phyloP scores from a whole-genome alignment of 163 green algal species.

The Chlamydomonas reinhardtii region DNA sequence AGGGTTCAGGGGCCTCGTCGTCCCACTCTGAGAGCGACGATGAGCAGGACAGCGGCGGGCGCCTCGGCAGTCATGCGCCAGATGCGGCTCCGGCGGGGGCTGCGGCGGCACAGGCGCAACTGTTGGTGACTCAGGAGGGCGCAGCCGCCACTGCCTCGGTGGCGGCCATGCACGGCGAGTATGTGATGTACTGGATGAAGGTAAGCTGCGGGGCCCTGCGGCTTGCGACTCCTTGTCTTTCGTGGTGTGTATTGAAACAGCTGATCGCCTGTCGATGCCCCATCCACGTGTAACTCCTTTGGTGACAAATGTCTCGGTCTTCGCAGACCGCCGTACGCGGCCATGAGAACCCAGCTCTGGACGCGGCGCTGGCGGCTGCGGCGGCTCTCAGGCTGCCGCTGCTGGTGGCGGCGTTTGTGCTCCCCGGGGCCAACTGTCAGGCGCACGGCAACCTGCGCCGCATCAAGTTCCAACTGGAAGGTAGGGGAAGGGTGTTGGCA shows the following conservation, averaged over 20 bases:
- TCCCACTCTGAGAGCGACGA: not conserved
- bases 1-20: too few species aligned
- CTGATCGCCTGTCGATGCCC: too few species aligned
- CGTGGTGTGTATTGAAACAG: too few species aligned
- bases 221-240: too few species aligned
- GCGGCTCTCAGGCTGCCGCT: slow-evolving; percentile 21
- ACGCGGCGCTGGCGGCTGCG: slow-evolving; percentile 8
- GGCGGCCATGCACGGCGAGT: not conserved
- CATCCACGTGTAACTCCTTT: too few species aligned
- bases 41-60: not conserved
- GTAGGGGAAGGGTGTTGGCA: too few species aligned
- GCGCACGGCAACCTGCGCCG: slow-evolving; percentile 32
- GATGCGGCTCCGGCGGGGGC: too few species aligned
- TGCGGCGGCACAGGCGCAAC: not conserved
- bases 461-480: slow-evolving; percentile 42
- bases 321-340: slow-evolving; percentile 23
- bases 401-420: slow-evolving; percentile 7
- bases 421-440: not conserved
- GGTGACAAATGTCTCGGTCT: not conserved
- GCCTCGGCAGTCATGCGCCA: not conserved
- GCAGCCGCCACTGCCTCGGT: not conserved
- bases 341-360: slow-evolving; percentile 43
- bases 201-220: not conserved
- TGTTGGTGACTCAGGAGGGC: not conserved
- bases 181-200: slow-evolving; percentile 49